Evolutionary conservation across 1,139 yeast species (phyloP), one percentile per base, ranked within the genome.

Genomic region (Hanseniaspora uvarum): DNA sequence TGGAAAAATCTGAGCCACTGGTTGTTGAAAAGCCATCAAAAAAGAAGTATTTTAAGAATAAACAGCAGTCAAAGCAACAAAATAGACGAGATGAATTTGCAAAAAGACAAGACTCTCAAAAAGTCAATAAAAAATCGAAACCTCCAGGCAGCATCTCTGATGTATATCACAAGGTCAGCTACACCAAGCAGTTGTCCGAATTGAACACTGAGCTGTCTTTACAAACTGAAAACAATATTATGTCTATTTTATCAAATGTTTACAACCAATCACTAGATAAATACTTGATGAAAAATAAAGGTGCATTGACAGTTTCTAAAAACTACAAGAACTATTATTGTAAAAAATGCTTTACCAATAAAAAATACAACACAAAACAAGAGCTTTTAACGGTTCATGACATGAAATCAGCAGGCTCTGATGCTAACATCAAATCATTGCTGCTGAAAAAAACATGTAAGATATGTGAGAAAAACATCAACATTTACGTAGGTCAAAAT

Each of bases 401-500:
- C 30, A 31, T 50, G 46, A n/a, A 44, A 4, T n/a, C 12, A 21
- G 48, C 39, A 1, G 21, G 41, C 10, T 1, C 31, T n/a, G 37
- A 33, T 14, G 37, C 47, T 5, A 50, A 50, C 21, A 11, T 23
- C 34, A 50, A 43, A 21, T 50, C 53, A 1, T 26, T 50, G 16
- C 21, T 50, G 14, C 16, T 50, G 2, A 46, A 50, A 43, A 50
- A 50, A 30, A 50, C 48, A 4, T 50, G 53, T 14, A 43, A 31
- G 7, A 37, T 30, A 16, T 50, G 53, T 43, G 26, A 21, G 6
- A 26, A 41, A 28, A 28, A 21, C 4, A 24, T 12, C 23, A 50
- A 50, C 26, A 36, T 37, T n/a, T 50, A 50, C 19, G 34, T 50
- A n/a, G 53, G 53, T 4, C 53, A 50, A 21, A 50, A 50, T 21